A percentile compares a stretch with the other conserved stretches of the same genome.
Conservation (phyloP, 768 basidiomycete species). For the Panus rudis region DNA sequence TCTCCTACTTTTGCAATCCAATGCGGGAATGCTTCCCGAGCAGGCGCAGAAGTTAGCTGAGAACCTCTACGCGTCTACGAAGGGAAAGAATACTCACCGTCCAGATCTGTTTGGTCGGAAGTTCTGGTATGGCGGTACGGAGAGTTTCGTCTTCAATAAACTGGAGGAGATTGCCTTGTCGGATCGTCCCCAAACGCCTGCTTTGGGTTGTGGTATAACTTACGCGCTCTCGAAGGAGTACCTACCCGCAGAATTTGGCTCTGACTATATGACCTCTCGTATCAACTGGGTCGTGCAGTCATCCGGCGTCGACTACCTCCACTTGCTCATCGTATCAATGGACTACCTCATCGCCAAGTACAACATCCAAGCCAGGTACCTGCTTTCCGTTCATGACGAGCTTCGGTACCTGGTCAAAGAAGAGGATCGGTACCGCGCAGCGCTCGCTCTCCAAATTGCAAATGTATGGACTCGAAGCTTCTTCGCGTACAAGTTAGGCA, state of each 20-base stretch:
- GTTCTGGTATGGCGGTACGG: conserved; percentile 96
- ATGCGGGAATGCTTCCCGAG: conserved; percentile 68
- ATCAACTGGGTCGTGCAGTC: conserved; percentile 99
- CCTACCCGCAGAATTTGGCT: conserved; percentile 71
- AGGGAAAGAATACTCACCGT: conserved; percentile 82
- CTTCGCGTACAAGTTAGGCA: conserved; percentile 88
- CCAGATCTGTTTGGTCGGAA: conserved; percentile 67
- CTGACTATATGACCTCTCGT: conserved; percentile 90
- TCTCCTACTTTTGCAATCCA: conserved; percentile 79
- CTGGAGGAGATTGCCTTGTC: conserved; percentile 91
- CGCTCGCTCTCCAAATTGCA: conserved; percentile 88
- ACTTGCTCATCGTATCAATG: conserved; percentile 94
- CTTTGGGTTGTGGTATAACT: conserved; percentile 90
- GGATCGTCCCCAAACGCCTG: conserved; percentile 83
- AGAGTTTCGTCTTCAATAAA: conserved; percentile 96
- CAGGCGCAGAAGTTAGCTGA: conserved; percentile 76
- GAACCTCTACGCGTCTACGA: conserved; percentile 86
- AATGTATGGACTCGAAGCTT: conserved; percentile 92
- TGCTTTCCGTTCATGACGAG: conserved; percentile 97
- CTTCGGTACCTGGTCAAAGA: conserved; percentile 89
- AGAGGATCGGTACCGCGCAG: conserved; percentile 83
- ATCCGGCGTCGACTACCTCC: conserved; percentile 96
- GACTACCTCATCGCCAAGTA: conserved; percentile 77
- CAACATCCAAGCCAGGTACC: conserved; percentile 82
- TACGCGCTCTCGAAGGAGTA: conserved; percentile 88